Evolutionary conservation across 495 filamentous ascomycete genomes (phyloP).

Genomic region (Aspergillus nanangensis): DNA sequence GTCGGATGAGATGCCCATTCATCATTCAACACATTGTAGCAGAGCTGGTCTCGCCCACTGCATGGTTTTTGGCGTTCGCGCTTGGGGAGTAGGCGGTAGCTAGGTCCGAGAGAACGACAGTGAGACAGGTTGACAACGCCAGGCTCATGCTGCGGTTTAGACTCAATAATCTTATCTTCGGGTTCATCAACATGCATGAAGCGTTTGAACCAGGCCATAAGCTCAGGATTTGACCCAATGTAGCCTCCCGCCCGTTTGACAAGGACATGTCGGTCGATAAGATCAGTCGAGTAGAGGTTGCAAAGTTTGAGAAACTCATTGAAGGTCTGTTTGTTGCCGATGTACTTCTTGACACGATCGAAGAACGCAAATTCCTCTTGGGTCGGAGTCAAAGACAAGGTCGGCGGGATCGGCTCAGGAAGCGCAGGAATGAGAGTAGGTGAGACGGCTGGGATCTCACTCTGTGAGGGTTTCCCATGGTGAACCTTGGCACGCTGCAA

Average conservation of each 20-base stretch:
- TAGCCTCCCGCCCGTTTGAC: constrained; percentile 77
- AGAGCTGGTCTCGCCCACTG: constrained; percentile 91
- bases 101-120: constrained; percentile 88
- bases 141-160: constrained; percentile 64
- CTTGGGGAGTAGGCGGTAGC: constrained; percentile 88
- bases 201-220: constrained; percentile 78
- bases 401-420: constrained; percentile 79
- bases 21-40: constrained; percentile 86
- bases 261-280: constrained; percentile 78
- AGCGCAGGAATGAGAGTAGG: constrained; percentile 82
- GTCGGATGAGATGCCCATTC: constrained; percentile 98
- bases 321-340: constrained; percentile 84
- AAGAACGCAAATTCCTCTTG: constrained; percentile 91
- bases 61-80: constrained; percentile 83
- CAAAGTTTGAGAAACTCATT: constrained; percentile 94
- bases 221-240: constrained; percentile 81
- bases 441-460: constrained; percentile 69
- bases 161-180: constrained; percentile 72
- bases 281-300: constrained; percentile 86
- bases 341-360: constrained; percentile 92
- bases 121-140: constrained; percentile 84
- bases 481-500: constrained; percentile 58
- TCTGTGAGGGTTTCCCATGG: constrained; percentile 54
- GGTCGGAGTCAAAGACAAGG: constrained; percentile 48
- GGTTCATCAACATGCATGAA: constrained; percentile 69